A percentile compares a stretch with the other conserved stretches of the same genome.
Conservation (phyloP, 768 basidiomycete genomes). For the Suillus lakei region DNA sequence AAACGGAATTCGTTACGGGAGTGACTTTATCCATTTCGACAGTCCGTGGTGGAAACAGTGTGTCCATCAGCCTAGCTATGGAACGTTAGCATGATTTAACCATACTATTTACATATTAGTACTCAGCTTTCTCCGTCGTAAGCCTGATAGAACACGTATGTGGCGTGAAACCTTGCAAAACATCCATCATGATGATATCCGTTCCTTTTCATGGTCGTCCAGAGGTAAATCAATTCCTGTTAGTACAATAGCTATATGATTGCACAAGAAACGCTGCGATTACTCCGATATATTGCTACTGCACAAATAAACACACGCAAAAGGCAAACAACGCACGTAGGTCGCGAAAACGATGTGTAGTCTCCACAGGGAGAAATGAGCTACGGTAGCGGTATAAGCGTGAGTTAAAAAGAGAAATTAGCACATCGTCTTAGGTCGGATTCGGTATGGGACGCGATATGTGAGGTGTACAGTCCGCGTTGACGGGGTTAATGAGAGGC, state of each 20-base stretch:
- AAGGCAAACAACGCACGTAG: conserved; percentile 3
- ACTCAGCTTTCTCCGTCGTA: neutral
- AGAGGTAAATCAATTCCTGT: neutral
- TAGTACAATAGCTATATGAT: neutral
- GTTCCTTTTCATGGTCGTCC: too few species aligned
- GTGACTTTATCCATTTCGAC: neutral
- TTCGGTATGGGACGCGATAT: conserved; percentile 11
- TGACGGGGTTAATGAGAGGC: conserved; percentile 35
- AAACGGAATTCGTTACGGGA: neutral
- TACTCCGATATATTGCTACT: conserved; percentile 18
- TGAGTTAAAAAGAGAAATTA: conserved; percentile 21
- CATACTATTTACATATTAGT: neutral
- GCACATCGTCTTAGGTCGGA: conserved; percentile 14
- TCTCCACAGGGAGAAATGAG: conserved; percentile 11
- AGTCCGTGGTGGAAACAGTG: neutral
- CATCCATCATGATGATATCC: neutral
- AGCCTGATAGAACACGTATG: neutral
- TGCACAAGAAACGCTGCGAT: conserved; percentile 3
- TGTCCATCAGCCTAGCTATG: neutral
- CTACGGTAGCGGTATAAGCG: conserved; percentile 16
- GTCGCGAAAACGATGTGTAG: conserved; percentile 16
- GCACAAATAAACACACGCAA: conserved; percentile 9
- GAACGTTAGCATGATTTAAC: neutral
- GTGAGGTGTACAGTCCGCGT: conserved; percentile 20
- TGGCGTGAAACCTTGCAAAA: neutral